Conservation (phyloP, 495 filamentous ascomycete genomes). For the Penicillium maclennaniae region DNA sequence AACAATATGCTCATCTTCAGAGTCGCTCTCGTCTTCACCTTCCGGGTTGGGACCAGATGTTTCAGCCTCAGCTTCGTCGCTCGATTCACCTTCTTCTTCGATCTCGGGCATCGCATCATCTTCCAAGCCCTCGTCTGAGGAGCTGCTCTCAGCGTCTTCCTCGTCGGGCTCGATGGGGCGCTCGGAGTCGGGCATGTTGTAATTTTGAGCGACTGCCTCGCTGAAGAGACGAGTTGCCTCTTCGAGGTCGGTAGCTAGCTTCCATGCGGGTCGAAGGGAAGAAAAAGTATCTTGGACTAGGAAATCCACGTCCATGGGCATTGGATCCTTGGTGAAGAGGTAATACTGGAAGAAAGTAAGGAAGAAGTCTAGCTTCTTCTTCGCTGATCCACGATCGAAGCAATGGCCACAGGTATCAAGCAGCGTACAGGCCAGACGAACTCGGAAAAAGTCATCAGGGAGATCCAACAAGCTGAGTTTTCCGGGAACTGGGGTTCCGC, state of each 20-base stretch:
- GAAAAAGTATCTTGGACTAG: conserved; percentile 90
- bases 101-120: conserved; percentile 53
- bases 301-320: conserved; percentile 98
- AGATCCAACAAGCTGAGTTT: conserved; percentile 71
- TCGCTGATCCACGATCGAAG: conserved; percentile 87
- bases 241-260: conserved; percentile 70
- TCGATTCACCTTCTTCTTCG: conserved; percentile 56
- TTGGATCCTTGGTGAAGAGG: conserved; percentile 82
- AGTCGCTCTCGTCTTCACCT: conserved; percentile 44
- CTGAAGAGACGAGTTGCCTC: conserved; percentile 83
- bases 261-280: conserved; percentile 84
- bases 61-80: conserved; percentile 57
- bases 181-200: conserved; percentile 70
- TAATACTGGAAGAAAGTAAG: conserved; percentile 98
- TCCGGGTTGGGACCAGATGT: conserved; percentile 50
- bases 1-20: conserved; percentile 79
- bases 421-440: conserved; percentile 81
- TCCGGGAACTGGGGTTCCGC: conserved; percentile 76
- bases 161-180: conserved; percentile 66
- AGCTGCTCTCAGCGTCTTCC: conserved; percentile 50
- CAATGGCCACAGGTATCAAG: conserved; percentile 95
- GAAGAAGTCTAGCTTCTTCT: conserved; percentile 98
- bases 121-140: conserved; percentile 60
- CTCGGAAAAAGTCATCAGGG: conserved; percentile 93
- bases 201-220: conserved; percentile 82